Evolutionary conservation across 1,284 basidiomycete genomes (phyloP).

Genomic region (Fomitopsis betulina): DNA sequence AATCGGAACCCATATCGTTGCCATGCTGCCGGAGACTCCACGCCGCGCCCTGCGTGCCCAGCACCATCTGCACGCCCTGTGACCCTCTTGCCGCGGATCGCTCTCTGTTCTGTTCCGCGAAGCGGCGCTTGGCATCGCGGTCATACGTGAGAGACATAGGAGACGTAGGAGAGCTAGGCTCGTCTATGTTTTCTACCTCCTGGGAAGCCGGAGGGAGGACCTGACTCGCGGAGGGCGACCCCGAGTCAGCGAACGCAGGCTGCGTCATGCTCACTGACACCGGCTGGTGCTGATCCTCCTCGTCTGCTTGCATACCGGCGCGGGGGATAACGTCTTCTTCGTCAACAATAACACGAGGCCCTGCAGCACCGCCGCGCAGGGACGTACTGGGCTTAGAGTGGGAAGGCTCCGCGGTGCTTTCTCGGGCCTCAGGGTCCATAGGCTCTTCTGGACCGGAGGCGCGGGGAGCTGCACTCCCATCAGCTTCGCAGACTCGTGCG

Average conservation of each 20-base stretch:
- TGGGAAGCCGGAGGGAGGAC: neutral
- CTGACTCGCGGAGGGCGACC: constrained; percentile 6
- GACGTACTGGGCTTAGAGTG: neutral
- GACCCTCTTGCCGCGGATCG: neutral
- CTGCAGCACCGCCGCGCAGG: neutral
- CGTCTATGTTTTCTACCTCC: neutral
- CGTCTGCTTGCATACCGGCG: neutral
- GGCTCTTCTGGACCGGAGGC: neutral
- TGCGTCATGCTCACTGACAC: neutral
- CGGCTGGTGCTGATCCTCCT: neutral
- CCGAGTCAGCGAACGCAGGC: constrained; percentile 1
- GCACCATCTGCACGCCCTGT: constrained; percentile 36
- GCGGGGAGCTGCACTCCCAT: neutral
- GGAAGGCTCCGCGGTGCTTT: neutral
- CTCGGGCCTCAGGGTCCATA: neutral
- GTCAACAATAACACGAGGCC: neutral
- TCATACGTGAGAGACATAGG: neutral
- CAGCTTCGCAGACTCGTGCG: neutral
- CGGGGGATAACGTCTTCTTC: neutral
- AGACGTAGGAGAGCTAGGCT: neutral
- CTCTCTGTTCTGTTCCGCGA: neutral
- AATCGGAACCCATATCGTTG: constrained; percentile 3
- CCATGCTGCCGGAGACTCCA: constrained; percentile 36
- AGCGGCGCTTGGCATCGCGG: neutral
- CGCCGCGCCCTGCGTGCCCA: constrained; percentile 40